These are phyloP conservation scores for Symmetrospora coprosmae DNA, from an alignment of 768 basidiomycete genomes.

Conservation along the genomic window DNA sequence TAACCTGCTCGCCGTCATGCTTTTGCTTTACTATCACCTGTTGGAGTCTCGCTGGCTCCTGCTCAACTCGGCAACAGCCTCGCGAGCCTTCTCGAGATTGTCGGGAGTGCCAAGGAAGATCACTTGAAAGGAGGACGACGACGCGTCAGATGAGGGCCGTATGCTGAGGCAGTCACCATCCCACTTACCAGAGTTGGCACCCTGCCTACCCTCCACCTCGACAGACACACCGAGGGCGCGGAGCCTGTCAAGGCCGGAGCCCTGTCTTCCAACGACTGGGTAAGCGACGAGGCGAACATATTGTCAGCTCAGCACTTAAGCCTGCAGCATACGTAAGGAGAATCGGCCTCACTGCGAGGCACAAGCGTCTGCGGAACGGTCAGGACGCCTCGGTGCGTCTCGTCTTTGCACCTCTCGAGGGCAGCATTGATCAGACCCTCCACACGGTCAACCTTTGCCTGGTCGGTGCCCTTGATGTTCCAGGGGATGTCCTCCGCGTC, in stretches of 20 bases:
- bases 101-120: slow-evolving; percentile 17
- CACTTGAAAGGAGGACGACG: background rate
- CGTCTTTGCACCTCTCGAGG: slow-evolving; percentile 54
- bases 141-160: background rate
- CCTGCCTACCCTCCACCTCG: slow-evolving; percentile 18
- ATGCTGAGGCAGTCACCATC: no score
- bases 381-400: slow-evolving; percentile 70
- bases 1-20: background rate
- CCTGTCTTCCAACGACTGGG: slow-evolving; percentile 29
- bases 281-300: background rate
- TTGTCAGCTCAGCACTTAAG: background rate
- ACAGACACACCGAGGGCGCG: slow-evolving; percentile 21
- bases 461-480: slow-evolving; percentile 58
- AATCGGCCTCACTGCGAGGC: slow-evolving; percentile 15
- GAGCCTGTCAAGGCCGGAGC: slow-evolving; percentile 30
- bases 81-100: slow-evolving; percentile 13
- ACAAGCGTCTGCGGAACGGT: slow-evolving; percentile 43
- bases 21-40: background rate
- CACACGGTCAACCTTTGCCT: slow-evolving; percentile 61
- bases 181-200: slow-evolving; percentile 8
- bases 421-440: slow-evolving; percentile 53
- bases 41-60: background rate
- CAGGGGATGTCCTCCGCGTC: slow-evolving; percentile 25
- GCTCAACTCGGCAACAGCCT: slow-evolving; percentile 9
- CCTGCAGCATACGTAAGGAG: no score